Evolutionary conservation across 169 alveolate genomes (phyloP).

Genomic region (Plasmodium falciparum): DNA sequence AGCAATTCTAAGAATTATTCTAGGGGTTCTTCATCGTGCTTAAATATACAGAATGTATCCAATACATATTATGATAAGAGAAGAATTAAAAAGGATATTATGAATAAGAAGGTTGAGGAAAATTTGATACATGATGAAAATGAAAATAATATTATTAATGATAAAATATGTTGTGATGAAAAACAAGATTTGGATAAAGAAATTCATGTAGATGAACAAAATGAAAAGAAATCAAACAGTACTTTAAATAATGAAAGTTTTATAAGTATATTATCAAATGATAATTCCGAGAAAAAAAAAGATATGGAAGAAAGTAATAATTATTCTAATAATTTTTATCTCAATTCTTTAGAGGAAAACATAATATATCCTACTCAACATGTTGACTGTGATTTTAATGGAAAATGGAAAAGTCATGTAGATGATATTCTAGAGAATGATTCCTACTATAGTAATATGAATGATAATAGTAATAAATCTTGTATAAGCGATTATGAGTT

Average conservation of each 20-base stretch:
- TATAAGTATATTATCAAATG: conserved; percentile 37
- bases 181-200: no score
- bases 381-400: background rate
- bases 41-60: background rate
- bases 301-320: background rate
- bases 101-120: background rate
- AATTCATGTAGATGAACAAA: no score
- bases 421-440: conserved; percentile 3
- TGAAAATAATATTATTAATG: background rate
- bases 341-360: background rate
- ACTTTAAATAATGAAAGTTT: conserved; percentile 8
- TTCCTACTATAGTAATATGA: background rate
- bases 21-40: conserved; percentile 6
- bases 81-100: conserved; percentile 9
- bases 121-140: background rate
- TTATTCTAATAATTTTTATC: conserved; percentile 2
- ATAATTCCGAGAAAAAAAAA: background rate
- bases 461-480: conserved; percentile 21
- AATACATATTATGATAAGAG: background rate
- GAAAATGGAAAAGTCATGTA: background rate
- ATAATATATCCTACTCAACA: background rate
- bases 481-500: no score
- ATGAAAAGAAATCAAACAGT: background rate
- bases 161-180: no score
- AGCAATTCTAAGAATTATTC: conserved; percentile 21